Evolutionary conservation across 352 stramenopile genomes (phyloP), one percentile per base, ranked within the genome.

Genomic region (Phytophthora ramorum): DNA sequence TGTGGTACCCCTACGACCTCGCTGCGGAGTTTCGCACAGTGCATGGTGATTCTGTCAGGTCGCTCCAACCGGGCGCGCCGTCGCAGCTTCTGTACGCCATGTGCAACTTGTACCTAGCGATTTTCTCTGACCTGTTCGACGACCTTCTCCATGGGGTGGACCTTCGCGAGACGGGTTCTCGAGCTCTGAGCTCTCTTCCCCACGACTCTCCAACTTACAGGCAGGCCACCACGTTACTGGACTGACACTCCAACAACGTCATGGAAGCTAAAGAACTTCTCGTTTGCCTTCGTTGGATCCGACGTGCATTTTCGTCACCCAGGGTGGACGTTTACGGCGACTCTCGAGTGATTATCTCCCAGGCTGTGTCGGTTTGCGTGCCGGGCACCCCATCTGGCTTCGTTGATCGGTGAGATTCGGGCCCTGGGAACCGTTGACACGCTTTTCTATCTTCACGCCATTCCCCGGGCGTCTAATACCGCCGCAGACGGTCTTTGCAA

Each of bases 31-130:
- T 38, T 16, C 17, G 47, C 6, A 3, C 6, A 10, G 37, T 44
- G 24, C 13, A 51, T 13, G 45, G 24, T 13, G 24, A 37, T 16
- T 7, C 8, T 2, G n/a, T 55, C 4, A 6, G 20, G 3, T 19
- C 17, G 8, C 16, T 40, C 9, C 19, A 51, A 13, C 7, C 28
- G 0, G 5, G 16, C 16, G 30, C 47, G 10, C 26, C 47, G 9
- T 7, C 14, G 2, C 47, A 43, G 47, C n/a, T 41, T 8, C 26
- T 55, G 47, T 17, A 20, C 3, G 47, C 30, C n/a, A 41, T 43
- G 26, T 55, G 47, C 47, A 55, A 55, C 10, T 16, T 55, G 30
- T 55, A 55, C n/a, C 37, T 22, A 44, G 37, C 37, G 2, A 9
- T 44, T 17, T 44, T 44, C 37, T 44, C 16, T 1, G 28, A 17